Percentiles rank a stretch among this genome's conserved stretches.
These are phyloP conservation scores for Diaporthe amygdali DNA, from an alignment of 2,329 filamentous ascomycete species.

Conservation along the genomic window DNA sequence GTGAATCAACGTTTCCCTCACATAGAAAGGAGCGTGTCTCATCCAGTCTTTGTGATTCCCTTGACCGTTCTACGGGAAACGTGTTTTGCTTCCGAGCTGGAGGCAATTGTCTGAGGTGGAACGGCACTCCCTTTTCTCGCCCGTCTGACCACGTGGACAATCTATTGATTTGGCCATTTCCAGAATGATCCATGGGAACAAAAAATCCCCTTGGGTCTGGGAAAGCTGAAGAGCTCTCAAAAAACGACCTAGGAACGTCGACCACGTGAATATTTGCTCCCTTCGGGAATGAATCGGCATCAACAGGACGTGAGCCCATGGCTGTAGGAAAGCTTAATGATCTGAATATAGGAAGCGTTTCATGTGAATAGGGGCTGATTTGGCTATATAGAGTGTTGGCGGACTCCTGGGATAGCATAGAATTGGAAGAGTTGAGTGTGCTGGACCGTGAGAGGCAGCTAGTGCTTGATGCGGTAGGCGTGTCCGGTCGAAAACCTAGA, in stretches of 20 bases:
- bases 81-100: not conserved
- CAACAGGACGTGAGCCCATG: not conserved
- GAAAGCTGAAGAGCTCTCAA: not conserved
- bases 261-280: not conserved
- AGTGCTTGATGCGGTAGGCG: not conserved
- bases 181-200: no score
- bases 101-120: not conserved
- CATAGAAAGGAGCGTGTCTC: fast-evolving
- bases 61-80: not conserved
- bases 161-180: not conserved
- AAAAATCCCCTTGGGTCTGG: not conserved
- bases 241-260: not conserved
- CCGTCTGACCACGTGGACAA: no score
- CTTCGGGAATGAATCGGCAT: not conserved
- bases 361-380: not conserved
- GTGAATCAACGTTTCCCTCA: fast-evolving
- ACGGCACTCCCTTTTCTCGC: no score
- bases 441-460: not conserved
- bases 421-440: not conserved
- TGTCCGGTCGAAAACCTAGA: not conserved
- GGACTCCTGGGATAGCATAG: not conserved
- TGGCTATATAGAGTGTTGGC: not conserved
- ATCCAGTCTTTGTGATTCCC: not conserved
- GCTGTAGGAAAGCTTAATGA: not conserved
- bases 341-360: not conserved